phyloP scores from a whole-genome alignment of 2,329 filamentous ascomycete species.

The Cadophora luteo-olivacea region DNA sequence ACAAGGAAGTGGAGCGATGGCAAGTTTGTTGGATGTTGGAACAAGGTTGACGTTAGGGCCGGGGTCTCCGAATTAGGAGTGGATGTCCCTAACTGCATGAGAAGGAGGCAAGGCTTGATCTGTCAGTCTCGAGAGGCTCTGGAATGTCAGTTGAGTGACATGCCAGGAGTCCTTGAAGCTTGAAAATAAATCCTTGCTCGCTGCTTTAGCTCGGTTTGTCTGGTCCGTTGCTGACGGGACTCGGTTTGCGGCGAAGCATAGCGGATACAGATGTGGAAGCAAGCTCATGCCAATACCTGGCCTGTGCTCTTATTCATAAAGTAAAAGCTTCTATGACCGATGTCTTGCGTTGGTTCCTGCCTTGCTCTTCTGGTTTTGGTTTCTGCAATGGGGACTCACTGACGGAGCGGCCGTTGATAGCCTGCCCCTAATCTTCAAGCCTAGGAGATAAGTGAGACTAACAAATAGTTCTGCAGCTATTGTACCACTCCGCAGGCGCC shows the following conservation, averaged over 20 bases:
- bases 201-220: too few species aligned
- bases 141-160: not conserved
- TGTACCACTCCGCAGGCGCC: not conserved
- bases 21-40: not conserved
- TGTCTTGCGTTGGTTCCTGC: not conserved
- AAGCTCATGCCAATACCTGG: not conserved
- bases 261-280: not conserved
- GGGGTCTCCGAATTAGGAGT: constrained; percentile 5
- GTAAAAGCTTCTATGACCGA: not conserved
- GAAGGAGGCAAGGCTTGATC: too few species aligned
- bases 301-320: not conserved
- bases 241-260: not conserved
- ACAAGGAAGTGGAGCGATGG: not conserved
- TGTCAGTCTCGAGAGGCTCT: not conserved
- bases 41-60: not conserved
- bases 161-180: not conserved
- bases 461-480: constrained; percentile 3
- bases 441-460: too few species aligned
- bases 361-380: not conserved
- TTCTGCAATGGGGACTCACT: not conserved
- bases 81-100: not conserved
- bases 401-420: not conserved
- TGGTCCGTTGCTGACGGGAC: too few species aligned
- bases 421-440: not conserved
- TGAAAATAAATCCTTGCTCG: not conserved